These are phyloP conservation scores for Beauveria australis DNA, from an alignment of 2,329 filamentous ascomycete species.

Conservation along the genomic window DNA sequence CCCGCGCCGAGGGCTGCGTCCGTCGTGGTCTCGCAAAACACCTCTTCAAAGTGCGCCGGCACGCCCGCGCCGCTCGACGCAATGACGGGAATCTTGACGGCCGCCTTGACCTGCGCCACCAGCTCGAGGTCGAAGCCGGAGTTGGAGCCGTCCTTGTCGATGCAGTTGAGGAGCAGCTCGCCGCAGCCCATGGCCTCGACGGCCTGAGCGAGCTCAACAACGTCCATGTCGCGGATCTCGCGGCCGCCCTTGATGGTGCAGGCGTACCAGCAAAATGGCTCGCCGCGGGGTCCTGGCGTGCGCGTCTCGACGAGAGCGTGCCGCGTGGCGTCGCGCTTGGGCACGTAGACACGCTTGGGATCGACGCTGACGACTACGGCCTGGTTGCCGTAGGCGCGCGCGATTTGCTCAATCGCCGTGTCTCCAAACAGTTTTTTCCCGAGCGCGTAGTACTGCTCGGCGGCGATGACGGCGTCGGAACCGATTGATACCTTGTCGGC, in stretches of 20 bases:
- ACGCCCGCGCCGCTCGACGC: conserved; percentile 87
- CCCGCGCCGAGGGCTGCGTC: conserved; percentile 92
- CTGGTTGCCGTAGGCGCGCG: conserved; percentile 86
- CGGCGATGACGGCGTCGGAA: conserved; percentile 85
- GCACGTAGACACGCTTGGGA: conserved; percentile 83
- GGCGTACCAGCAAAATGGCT: conserved; percentile 88
- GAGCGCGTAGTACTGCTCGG: conserved; percentile 76
- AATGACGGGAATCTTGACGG: conserved; percentile 87
- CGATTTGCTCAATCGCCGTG: conserved; percentile 94
- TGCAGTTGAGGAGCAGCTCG: conserved; percentile 94
- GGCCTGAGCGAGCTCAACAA: conserved; percentile 76
- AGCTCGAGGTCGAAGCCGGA: conserved; percentile 91
- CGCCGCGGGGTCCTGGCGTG: conserved; percentile 64
- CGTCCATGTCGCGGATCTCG: conserved; percentile 89
- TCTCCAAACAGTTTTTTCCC: conserved; percentile 64
- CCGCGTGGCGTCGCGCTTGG: conserved; percentile 60
- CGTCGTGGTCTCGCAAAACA: conserved; percentile 76
- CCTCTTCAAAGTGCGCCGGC: conserved; percentile 81
- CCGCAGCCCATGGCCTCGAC: conserved; percentile 95
- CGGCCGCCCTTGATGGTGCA: conserved; percentile 95
- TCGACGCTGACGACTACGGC: conserved; percentile 95
- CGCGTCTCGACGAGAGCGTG: conserved; percentile 65
- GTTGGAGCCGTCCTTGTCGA: conserved; percentile 93
- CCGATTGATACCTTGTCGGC: conserved; percentile 98
- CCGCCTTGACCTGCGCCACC: conserved; percentile 77